These are phyloP conservation scores for Heritiera littoralis DNA, from an alignment of 345 rosid genomes.

Conservation along the genomic window DNA sequence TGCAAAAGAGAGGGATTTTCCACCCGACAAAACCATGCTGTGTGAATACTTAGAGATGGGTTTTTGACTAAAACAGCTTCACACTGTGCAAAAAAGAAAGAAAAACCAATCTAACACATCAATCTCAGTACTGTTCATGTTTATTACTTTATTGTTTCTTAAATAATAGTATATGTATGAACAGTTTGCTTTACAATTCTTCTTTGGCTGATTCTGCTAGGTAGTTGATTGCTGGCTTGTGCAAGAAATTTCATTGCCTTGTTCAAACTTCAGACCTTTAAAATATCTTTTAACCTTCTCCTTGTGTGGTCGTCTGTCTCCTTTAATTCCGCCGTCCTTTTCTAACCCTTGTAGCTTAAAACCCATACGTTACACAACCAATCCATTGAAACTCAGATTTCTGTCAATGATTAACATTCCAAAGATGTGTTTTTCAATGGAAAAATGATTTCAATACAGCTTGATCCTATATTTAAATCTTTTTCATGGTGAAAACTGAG, in stretches of 20 bases:
- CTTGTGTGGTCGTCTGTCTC: constrained; percentile 23
- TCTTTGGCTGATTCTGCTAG: constrained; percentile 37
- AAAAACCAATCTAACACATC: not conserved
- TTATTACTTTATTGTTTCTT: not conserved
- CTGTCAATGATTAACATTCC: not conserved
- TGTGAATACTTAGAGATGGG: constrained; percentile 39
- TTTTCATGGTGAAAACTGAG: too few species aligned
- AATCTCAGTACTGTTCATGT: not conserved
- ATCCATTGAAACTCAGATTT: not conserved
- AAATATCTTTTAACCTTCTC: constrained; percentile 1
- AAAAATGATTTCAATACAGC: not conserved
- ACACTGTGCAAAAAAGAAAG: constrained; percentile 4
- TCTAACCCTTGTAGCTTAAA: constrained; percentile 5
- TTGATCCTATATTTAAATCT: not conserved
- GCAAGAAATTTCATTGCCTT: not conserved
- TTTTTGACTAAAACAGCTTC: constrained; percentile 45
- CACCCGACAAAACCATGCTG: constrained; percentile 63
- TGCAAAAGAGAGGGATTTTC: constrained; percentile 31
- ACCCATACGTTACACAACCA: not conserved
- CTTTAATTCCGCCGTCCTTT: constrained; percentile 48
- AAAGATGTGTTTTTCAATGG: not conserved
- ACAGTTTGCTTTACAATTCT: constrained; percentile 8
- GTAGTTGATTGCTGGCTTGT: constrained; percentile 18
- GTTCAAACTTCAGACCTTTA: constrained; percentile 12
- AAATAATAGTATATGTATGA: not conserved